Conservation (phyloP, 768 basidiomycete genomes). For the Cystofilobasidium bisporidii region DNA sequence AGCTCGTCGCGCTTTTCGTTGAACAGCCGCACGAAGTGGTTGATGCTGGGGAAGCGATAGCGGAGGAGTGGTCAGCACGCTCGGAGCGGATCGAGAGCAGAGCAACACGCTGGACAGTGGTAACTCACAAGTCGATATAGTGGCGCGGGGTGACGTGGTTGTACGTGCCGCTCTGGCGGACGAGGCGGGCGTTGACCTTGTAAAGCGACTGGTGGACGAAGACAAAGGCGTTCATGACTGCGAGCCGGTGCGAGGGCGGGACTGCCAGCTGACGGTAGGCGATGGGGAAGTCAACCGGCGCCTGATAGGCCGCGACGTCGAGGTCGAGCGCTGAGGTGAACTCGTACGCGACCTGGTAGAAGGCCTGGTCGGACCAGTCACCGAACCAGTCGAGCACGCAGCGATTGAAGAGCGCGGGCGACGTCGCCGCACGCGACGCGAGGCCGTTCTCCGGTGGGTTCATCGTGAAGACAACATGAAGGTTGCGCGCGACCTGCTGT, state of each 20-base stretch:
- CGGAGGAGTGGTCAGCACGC: too few species aligned
- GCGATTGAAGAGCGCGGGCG: constrained; percentile 88
- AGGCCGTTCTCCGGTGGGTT: constrained; percentile 22
- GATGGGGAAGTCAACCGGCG: constrained; percentile 76
- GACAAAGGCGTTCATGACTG: constrained; percentile 87
- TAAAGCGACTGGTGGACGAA: constrained; percentile 82
- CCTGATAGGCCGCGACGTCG: constrained; percentile 68
- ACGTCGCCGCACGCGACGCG: constrained; percentile 87
- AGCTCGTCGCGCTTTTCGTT: constrained; percentile 94
- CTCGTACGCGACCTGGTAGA: constrained; percentile 96
- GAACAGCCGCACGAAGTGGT: constrained; percentile 89
- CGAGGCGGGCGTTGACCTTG: constrained; percentile 77
- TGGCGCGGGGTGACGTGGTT: constrained; percentile 96
- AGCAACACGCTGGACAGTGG: too few species aligned
- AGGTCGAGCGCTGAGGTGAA: constrained; percentile 90
- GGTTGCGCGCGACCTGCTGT: constrained; percentile 90
- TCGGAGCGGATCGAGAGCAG: background rate
- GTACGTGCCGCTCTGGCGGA: constrained; percentile 85
- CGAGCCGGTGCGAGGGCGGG: constrained; percentile 82
- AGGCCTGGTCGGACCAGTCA: constrained; percentile 97
- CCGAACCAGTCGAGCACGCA: constrained; percentile 99
- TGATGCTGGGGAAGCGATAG: constrained; percentile 54
- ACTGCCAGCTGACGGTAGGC: constrained; percentile 71
- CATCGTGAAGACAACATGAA: constrained; percentile 98
- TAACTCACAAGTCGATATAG: constrained; percentile 94